Percentiles rank a stretch among this genome's conserved stretches.
phyloP scores from a whole-genome alignment of 1,284 basidiomycete species.

The Trametes polyzona region DNA sequence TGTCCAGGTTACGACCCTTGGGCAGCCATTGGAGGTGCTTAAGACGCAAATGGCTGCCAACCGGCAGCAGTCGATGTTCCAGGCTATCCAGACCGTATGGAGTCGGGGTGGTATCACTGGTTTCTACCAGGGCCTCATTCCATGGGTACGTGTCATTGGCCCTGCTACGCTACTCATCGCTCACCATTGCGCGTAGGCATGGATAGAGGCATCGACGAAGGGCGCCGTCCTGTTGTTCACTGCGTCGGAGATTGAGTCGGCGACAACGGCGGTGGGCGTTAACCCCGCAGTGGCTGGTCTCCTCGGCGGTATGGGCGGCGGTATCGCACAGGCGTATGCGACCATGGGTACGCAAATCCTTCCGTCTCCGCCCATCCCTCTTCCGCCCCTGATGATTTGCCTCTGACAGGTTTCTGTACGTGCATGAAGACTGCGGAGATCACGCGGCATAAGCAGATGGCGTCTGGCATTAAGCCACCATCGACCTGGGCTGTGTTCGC shows the following conservation, averaged over 20 bases:
- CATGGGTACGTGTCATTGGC: slow-evolving; percentile 74
- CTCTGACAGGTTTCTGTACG: slow-evolving; percentile 85
- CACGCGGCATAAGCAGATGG: slow-evolving; percentile 95
- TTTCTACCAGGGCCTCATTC: slow-evolving; percentile 98
- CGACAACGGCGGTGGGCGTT: slow-evolving; percentile 66
- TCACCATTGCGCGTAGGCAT: slow-evolving; percentile 64
- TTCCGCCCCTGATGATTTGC: not conserved
- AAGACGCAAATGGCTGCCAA: slow-evolving; percentile 99
- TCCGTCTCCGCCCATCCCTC: not conserved
- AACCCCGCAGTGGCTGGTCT: slow-evolving; percentile 86
- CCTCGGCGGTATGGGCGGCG: slow-evolving; percentile 96
- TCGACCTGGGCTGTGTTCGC: slow-evolving; percentile 95
- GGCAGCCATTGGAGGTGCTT: slow-evolving; percentile 97
- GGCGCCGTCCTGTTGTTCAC: slow-evolving; percentile 96
- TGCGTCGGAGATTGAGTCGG: slow-evolving; percentile 91
- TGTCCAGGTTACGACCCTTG: slow-evolving; percentile 90
- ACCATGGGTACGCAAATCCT: slow-evolving; percentile 85
- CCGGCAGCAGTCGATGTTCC: slow-evolving; percentile 86
- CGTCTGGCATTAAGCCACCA: slow-evolving; percentile 86
- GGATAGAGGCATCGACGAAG: slow-evolving; percentile 99
- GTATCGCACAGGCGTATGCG: slow-evolving; percentile 97
- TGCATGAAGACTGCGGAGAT: slow-evolving; percentile 99
- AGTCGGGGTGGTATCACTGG: slow-evolving; percentile 88
- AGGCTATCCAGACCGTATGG: slow-evolving; percentile 89
- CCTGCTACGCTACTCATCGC: slow-evolving; percentile 5